Conservation (phyloP, 2,329 filamentous ascomycete genomes). For the Botrytis hyacinthi region DNA sequence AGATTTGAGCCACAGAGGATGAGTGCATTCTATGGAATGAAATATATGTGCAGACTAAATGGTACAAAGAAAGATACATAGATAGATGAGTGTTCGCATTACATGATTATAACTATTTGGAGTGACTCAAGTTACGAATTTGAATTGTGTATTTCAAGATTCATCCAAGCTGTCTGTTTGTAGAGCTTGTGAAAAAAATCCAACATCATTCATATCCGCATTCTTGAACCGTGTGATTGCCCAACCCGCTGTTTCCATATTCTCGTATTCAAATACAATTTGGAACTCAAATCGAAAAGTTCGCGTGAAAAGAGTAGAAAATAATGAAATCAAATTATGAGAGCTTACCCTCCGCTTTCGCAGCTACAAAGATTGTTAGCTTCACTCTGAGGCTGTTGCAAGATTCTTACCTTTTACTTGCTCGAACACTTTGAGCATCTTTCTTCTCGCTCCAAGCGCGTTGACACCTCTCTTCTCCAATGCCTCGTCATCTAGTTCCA, state of each 20-base stretch:
- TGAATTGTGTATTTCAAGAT: conserved; percentile 9
- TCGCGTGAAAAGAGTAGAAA: neutral
- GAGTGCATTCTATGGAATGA: neutral
- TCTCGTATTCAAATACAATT: conserved; percentile 12
- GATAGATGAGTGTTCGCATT: neutral
- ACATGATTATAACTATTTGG: conserved; percentile 5
- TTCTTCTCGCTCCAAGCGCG: conserved; percentile 87
- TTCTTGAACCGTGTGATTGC: neutral
- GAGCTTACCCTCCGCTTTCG: conserved; percentile 71
- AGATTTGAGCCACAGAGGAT: neutral
- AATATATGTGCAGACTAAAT: neutral
- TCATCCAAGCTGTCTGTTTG: conserved; percentile 13
- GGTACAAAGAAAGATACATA: neutral
- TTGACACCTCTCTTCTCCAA: conserved; percentile 92
- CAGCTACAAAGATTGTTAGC: conserved; percentile 51
- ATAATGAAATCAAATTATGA: conserved; percentile 38
- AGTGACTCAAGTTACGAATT: neutral
- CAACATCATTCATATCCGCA: conserved; percentile 14
- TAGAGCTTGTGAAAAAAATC: conserved; percentile 12
- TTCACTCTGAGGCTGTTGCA: neutral
- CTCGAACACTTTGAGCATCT: conserved; percentile 99
- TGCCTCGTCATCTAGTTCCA: conserved; percentile 89
- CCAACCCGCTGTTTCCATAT: neutral
- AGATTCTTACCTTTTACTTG: conserved; percentile 71
- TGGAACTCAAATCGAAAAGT: neutral